Evolutionary conservation across 352 stramenopile genomes (phyloP), one percentile per base, ranked within the genome.

Genomic region (Hyphochytrium catenoides): DNA sequence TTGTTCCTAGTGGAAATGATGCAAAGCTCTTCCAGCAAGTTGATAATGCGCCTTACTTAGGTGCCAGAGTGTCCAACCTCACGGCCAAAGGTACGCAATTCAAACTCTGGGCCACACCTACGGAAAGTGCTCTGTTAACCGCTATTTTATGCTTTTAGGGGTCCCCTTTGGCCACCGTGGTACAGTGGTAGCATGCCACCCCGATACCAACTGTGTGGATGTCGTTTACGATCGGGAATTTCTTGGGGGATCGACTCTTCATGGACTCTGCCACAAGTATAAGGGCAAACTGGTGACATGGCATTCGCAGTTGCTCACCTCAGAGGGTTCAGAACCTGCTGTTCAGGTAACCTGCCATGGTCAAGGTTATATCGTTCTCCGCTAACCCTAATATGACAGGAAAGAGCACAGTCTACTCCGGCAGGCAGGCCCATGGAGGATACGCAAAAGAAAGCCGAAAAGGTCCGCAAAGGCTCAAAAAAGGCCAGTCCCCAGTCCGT

Each of bases 31-130:
- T 58, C 12, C 69, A 61, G 1, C 51, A 54, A 24, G 75, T 76
- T 30, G 48, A 38, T 19, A 63, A 62, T n/a, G 51, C 81, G 17
- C 86, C 84, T 18, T 59, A 71, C 23, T 56, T 98, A 6, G 91
- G 91, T 25, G 85, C 96, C 47, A 74, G 92, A n/a, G 70, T 98
- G 36, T 89, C 95, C 23, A 98, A 98, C 53, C 72, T 98, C 18
- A 87, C 63, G 31, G 81, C 74, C 2, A 75, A 69, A 37, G 83
- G 77, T 26, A n/a, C n/a, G n/a, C n/a, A n/a, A n/a, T n/a, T n/a
- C n/a, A n/a, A n/a, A n/a, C n/a, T n/a, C n/a, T n/a, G n/a, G n/a
- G n/a, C n/a, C n/a, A n/a, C n/a, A n/a, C n/a, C n/a, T n/a, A n/a
- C n/a, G n/a, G n/a, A n/a, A n/a, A n/a, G n/a, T n/a, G n/a, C n/a